Conservation (phyloP, 148 eudicot species). For the Cornus florida region DNA sequence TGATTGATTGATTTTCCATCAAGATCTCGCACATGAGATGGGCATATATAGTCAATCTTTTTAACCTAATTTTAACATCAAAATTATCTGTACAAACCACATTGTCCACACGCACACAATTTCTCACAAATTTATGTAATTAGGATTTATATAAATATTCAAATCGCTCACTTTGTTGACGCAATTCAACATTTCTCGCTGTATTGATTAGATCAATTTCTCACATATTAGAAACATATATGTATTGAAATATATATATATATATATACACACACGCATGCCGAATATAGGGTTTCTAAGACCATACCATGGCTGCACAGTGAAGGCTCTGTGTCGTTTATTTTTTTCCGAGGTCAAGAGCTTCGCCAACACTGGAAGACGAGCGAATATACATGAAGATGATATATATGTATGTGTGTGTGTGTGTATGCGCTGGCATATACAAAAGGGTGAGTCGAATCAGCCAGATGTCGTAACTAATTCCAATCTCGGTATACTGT, state of each 20-base stretch:
- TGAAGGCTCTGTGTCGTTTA: background rate
- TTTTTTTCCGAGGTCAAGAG: background rate
- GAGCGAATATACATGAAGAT: background rate
- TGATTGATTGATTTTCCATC: background rate
- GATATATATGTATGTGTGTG: background rate
- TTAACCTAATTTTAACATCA: too few species aligned
- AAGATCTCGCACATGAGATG: background rate
- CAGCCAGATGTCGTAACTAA: constrained; percentile 26
- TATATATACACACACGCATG: background rate
- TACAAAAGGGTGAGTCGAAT: background rate
- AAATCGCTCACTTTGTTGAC: background rate
- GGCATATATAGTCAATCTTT: background rate
- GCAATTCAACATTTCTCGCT: background rate
- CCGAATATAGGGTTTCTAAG: background rate
- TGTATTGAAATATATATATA: background rate
- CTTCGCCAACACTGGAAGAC: background rate
- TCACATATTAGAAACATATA: background rate
- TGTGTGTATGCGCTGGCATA: background rate
- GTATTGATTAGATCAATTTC: background rate
- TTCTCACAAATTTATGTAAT: background rate
- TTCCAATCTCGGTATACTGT: background rate
- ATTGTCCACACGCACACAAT: background rate
- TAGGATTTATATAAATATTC: background rate
- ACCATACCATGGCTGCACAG: constrained; percentile 7
- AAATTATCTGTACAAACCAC: too few species aligned